phyloP scores from a whole-genome alignment of 2,329 filamentous ascomycete species.

The Pseudogymnoascus sp. region DNA sequence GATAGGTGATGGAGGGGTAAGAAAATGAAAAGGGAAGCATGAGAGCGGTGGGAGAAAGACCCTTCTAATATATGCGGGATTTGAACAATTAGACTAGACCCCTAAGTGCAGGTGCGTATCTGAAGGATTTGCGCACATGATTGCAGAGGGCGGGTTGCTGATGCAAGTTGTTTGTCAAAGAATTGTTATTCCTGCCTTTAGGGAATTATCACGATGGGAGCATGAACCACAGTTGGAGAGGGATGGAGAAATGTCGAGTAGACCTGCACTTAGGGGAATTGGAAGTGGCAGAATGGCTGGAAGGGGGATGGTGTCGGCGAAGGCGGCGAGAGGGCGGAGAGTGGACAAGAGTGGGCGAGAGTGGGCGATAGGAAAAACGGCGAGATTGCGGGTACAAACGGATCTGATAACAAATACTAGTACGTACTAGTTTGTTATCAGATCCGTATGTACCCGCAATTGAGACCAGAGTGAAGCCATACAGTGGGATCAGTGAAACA shows the following conservation, averaged over 20 bases:
- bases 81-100: background rate
- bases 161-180: background rate
- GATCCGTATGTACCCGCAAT: background rate
- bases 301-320: background rate
- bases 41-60: background rate
- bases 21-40: background rate
- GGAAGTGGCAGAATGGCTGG: background rate
- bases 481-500: background rate
- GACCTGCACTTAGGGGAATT: conserved; percentile 6
- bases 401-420: background rate
- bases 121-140: background rate
- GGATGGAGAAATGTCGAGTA: background rate
- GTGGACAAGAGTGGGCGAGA: background rate
- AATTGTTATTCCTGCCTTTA: conserved; percentile 8
- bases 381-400: background rate
- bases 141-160: background rate
- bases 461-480: no score
- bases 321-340: background rate
- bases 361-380: background rate
- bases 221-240: background rate
- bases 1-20: background rate
- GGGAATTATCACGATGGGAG: background rate
- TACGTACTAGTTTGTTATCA: background rate
- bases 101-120: conserved; percentile 4
- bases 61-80: background rate